These are phyloP conservation scores for Pseudocercospora fuligena DNA, from an alignment of 2,329 filamentous ascomycete species.

Conservation along the genomic window DNA sequence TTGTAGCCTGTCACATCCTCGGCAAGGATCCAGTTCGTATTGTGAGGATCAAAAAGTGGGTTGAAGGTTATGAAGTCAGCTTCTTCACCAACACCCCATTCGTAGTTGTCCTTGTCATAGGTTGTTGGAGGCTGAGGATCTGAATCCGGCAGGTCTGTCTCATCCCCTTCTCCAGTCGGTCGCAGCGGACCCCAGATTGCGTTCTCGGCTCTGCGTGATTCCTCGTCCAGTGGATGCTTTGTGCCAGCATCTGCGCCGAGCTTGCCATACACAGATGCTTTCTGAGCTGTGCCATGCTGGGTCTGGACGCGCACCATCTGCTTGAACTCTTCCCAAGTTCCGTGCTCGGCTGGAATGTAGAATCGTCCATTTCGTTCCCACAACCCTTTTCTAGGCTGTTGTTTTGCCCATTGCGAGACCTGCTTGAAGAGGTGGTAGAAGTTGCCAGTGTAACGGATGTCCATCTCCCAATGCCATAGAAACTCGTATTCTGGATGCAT, in stretches of 20 bases:
- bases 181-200: slow-evolving; percentile 56
- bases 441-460: slow-evolving; percentile 86
- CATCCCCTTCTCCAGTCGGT: slow-evolving; percentile 47
- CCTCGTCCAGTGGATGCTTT: slow-evolving; percentile 49
- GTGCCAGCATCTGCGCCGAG: slow-evolving; percentile 36
- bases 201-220: slow-evolving; percentile 48
- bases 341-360: slow-evolving; percentile 73
- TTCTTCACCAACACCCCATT: slow-evolving; percentile 72
- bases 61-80: slow-evolving; percentile 79
- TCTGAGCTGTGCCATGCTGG: slow-evolving; percentile 55
- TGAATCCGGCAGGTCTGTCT: slow-evolving; percentile 57
- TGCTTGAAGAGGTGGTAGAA: slow-evolving; percentile 79
- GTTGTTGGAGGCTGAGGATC: slow-evolving; percentile 59
- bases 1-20: slow-evolving; percentile 74
- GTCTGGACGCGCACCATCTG: slow-evolving; percentile 67
- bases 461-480: slow-evolving; percentile 97
- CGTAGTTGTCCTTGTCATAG: slow-evolving; percentile 60
- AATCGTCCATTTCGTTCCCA: slow-evolving; percentile 81
- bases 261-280: slow-evolving; percentile 50
- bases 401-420: slow-evolving; percentile 67
- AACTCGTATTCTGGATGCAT: slow-evolving; percentile 87
- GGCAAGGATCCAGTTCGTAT: slow-evolving; percentile 74
- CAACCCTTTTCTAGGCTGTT: slow-evolving; percentile 71
- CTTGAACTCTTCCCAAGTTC: slow-evolving; percentile 73
- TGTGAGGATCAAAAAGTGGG: slow-evolving; percentile 73